Conservation (phyloP, 805 yeast genomes). For the Kazachstania viticola region DNA sequence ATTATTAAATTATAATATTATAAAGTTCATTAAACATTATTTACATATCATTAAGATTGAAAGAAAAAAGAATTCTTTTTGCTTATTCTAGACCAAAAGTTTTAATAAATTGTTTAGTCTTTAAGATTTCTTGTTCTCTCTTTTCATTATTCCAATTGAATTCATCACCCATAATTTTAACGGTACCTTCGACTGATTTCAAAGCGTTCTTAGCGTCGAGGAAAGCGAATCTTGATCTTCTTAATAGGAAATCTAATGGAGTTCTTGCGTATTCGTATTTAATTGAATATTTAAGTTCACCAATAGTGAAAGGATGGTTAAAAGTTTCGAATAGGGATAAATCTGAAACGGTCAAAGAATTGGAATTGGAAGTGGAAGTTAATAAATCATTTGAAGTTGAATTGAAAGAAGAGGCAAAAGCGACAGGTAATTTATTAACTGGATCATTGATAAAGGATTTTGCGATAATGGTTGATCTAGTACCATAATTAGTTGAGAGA, state of each 20-base stretch:
- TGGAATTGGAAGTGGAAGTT: neutral
- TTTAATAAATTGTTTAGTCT: slow-evolving; percentile 47
- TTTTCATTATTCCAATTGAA: slow-evolving; percentile 61
- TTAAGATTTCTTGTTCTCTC: slow-evolving; percentile 36
- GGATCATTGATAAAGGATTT: slow-evolving; percentile 40
- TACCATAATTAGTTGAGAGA: slow-evolving; percentile 79
- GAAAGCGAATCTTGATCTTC: slow-evolving; percentile 90
- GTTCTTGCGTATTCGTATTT: slow-evolving; percentile 78
- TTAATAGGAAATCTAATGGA: slow-evolving; percentile 80
- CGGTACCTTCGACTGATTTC: slow-evolving; percentile 72
- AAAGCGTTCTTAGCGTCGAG: slow-evolving; percentile 78
- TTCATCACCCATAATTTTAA: slow-evolving; percentile 72
- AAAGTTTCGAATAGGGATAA: slow-evolving; percentile 32
- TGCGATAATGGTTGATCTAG: slow-evolving; percentile 71
- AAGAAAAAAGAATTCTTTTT: too few relatives aligned
- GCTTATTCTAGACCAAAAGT: slow-evolving; percentile 54
- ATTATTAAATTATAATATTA: neutral
- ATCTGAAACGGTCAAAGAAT: too few relatives aligned
- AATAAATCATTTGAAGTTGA: slow-evolving; percentile 2
- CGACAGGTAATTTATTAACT: slow-evolving; percentile 50
- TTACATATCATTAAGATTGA: too few relatives aligned
- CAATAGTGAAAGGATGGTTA: slow-evolving; percentile 80
- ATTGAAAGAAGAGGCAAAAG: slow-evolving; percentile 38
- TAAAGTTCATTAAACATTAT: too few relatives aligned
- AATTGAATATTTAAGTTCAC: slow-evolving; percentile 75